A percentile compares a stretch with the other conserved stretches of the same genome.
Evolutionary conservation across 768 basidiomycete species (phyloP).

Genomic region (Russula dissimulans): DNA sequence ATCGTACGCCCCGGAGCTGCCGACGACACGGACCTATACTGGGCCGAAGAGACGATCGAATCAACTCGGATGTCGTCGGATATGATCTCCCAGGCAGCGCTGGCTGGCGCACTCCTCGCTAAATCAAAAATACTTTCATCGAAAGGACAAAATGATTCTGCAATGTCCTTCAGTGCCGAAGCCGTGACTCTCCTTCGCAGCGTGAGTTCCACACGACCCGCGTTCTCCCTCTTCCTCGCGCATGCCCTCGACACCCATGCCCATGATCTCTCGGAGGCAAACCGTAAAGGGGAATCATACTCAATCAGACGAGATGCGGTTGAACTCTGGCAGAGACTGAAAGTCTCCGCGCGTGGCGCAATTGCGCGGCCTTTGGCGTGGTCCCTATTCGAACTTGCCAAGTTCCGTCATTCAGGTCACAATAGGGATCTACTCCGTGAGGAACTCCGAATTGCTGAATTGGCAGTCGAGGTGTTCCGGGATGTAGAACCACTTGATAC

Average conservation of each 20-base stretch:
- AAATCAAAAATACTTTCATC: conserved; percentile 10
- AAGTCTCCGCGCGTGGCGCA: not conserved
- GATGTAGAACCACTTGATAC: not conserved
- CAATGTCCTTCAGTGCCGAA: not conserved
- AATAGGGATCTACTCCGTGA: not conserved
- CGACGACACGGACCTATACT: not conserved
- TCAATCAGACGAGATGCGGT: not conserved
- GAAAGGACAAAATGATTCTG: not conserved
- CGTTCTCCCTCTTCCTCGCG: conserved; percentile 3
- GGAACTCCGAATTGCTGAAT: not conserved
- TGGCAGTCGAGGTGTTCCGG: conserved; percentile 5
- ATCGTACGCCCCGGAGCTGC: not conserved
- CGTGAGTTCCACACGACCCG: not conserved
- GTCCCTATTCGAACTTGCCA: not conserved
- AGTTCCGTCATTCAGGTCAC: not conserved
- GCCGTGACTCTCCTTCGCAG: not conserved
- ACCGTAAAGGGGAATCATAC: not conserved
- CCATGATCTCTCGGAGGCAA: conserved; percentile 1
- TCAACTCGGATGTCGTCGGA: not conserved
- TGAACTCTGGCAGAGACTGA: conserved; percentile 1
- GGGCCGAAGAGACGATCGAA: not conserved
- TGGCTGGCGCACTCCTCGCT: conserved; percentile 3
- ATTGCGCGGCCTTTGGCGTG: not conserved
- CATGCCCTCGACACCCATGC: conserved; percentile 2
- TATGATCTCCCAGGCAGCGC: not conserved